Conservation (phyloP, 2,329 filamentous ascomycete species). For the Pyrenochaeta sp. region DNA sequence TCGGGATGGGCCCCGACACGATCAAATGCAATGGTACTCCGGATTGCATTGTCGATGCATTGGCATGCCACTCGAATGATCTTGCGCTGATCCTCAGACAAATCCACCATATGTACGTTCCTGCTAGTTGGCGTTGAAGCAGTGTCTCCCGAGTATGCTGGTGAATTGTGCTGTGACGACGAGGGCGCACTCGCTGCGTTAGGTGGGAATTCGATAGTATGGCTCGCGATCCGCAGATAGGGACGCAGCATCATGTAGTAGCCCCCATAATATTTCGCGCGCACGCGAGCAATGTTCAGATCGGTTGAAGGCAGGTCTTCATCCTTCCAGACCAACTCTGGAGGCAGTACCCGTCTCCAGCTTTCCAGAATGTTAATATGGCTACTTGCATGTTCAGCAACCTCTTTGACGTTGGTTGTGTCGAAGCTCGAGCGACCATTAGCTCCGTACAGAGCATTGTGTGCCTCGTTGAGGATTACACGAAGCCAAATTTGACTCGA, state of each 20-base stretch:
- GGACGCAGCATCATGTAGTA: slow-evolving; percentile 88
- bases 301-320: slow-evolving; percentile 75
- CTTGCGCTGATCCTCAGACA: slow-evolving; percentile 33
- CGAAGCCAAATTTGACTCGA: slow-evolving; percentile 69
- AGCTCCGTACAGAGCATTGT: slow-evolving; percentile 62
- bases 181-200: slow-evolving; percentile 25
- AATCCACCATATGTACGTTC: slow-evolving; percentile 39
- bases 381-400: slow-evolving; percentile 34
- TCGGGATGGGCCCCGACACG: slow-evolving; percentile 56
- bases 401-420: slow-evolving; percentile 38
- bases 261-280: slow-evolving; percentile 94
- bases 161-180: slow-evolving; percentile 59
- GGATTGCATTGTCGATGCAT: slow-evolving; percentile 69
- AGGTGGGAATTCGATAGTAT: slow-evolving; percentile 54
- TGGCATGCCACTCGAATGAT: slow-evolving; percentile 38
- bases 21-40: slow-evolving; percentile 86
- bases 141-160: slow-evolving; percentile 49
- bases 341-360: slow-evolving; percentile 63
- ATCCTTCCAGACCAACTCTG: slow-evolving; percentile 69
- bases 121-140: slow-evolving; percentile 18
- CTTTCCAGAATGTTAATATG: slow-evolving; percentile 57
- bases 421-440: slow-evolving; percentile 46
- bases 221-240: slow-evolving; percentile 70
- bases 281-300: slow-evolving; percentile 82
- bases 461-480: slow-evolving; percentile 64